phyloP scores from a whole-genome alignment of 2,329 filamentous ascomycete species.

The Colletotrichum sidae region DNA sequence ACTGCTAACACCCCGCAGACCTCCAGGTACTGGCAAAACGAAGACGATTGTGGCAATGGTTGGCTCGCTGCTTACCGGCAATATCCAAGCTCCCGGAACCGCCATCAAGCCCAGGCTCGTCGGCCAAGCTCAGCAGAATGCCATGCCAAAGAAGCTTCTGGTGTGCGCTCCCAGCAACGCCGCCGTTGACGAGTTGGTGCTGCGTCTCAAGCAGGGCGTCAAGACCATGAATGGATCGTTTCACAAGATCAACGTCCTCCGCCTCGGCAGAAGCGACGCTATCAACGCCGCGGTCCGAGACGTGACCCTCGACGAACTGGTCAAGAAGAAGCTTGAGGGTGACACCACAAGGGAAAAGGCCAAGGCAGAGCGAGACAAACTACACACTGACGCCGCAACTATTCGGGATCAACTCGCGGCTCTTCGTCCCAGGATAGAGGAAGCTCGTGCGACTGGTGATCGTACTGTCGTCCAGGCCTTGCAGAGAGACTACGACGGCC shows the following conservation, averaged over 20 bases:
- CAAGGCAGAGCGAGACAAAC: slow-evolving; percentile 66
- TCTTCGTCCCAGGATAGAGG: slow-evolving; percentile 78
- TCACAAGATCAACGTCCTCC: slow-evolving; percentile 86
- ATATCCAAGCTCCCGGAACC: slow-evolving; percentile 54
- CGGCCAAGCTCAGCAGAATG: slow-evolving; percentile 48
- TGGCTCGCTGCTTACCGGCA: slow-evolving; percentile 80
- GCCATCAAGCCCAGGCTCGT: slow-evolving; percentile 45
- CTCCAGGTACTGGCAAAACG: slow-evolving; percentile 96
- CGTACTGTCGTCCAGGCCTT: slow-evolving; percentile 64
- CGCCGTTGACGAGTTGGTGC: slow-evolving; percentile 94
- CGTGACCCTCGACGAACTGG: slow-evolving; percentile 92
- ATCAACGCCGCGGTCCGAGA: slow-evolving; percentile 91
- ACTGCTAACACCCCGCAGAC: slow-evolving; percentile 62
- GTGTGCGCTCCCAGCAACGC: slow-evolving; percentile 99
- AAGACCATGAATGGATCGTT: slow-evolving; percentile 79
- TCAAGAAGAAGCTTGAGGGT: slow-evolving; percentile 77
- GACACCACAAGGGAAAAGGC: slow-evolving; percentile 69
- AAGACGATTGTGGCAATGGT: slow-evolving; percentile 99
- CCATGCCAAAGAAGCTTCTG: slow-evolving; percentile 81
- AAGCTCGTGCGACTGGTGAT: slow-evolving; percentile 62
- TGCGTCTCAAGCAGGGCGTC: slow-evolving; percentile 89
- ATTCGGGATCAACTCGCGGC: slow-evolving; percentile 81
- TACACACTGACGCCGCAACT: slow-evolving; percentile 73
- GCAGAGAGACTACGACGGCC: slow-evolving; percentile 79
- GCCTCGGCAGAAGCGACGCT: slow-evolving; percentile 89